Conservation (phyloP, 108 stramenopile species). For the Seminavis robusta region DNA sequence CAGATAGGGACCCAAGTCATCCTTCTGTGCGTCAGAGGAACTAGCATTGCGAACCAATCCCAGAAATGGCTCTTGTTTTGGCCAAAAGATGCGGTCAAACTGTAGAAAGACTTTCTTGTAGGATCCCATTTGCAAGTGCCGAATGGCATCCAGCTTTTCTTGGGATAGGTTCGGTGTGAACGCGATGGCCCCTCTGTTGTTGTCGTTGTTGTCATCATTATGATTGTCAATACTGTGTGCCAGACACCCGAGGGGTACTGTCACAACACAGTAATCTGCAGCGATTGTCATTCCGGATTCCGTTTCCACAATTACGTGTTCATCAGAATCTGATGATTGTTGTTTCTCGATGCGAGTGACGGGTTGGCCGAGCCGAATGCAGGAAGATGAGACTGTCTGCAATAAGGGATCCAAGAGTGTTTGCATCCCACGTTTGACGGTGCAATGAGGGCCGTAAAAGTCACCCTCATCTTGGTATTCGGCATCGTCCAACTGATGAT, state of each 20-base stretch:
- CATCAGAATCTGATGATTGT: neutral
- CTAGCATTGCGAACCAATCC: slow-evolving; percentile 34
- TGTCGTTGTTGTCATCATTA: too few species aligned
- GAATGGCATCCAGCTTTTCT: slow-evolving; percentile 43
- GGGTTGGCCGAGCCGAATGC: slow-evolving; percentile 12
- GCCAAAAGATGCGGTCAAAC: slow-evolving; percentile 60
- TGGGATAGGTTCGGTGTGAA: slow-evolving; percentile 28
- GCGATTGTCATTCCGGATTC: slow-evolving; percentile 20
- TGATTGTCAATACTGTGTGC: neutral
- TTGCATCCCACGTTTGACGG: slow-evolving; percentile 41
- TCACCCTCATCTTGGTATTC: slow-evolving; percentile 37
- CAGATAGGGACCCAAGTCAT: slow-evolving; percentile 23
- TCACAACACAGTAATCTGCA: slow-evolving; percentile 43
- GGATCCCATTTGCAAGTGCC: slow-evolving; percentile 22
- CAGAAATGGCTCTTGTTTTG: slow-evolving; percentile 32
- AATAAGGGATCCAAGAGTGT: slow-evolving; percentile 33
- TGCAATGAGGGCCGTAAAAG: slow-evolving; percentile 54
- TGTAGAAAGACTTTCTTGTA: slow-evolving; percentile 67
- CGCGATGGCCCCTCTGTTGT: too few species aligned
- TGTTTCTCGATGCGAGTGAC: slow-evolving; percentile 6
- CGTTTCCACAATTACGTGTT: slow-evolving; percentile 24
- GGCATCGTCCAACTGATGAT: slow-evolving; percentile 7
- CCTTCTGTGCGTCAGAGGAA: neutral
- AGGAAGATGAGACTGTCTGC: neutral
- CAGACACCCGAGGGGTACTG: slow-evolving; percentile 49